Conservation (phyloP, 352 stramenopile species). For the Phytopythium ostracodes region DNA sequence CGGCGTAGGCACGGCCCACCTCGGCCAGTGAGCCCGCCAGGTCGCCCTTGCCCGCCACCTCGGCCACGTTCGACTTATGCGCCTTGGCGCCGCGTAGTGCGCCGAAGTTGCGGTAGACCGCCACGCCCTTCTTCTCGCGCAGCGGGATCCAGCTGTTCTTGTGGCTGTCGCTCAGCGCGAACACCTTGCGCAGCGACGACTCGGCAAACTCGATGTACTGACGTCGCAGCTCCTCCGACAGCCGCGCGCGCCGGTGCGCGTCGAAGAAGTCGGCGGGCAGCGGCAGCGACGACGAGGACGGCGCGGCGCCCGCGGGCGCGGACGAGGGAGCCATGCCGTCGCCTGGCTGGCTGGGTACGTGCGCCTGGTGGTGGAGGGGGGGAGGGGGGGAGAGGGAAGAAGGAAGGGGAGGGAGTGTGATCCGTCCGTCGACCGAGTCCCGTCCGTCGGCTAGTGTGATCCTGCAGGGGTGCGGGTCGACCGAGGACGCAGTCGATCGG, state of each 20-base stretch:
- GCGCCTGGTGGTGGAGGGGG: no score
- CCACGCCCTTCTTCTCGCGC: constrained; percentile 79
- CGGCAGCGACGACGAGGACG: constrained; percentile 51
- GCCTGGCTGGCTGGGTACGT: no score
- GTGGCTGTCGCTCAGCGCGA: constrained; percentile 75
- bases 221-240: constrained; percentile 66
- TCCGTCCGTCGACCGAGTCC: no score
- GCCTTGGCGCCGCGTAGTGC: constrained; percentile 45
- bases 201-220: constrained; percentile 82
- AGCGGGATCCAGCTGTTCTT: constrained; percentile 84
- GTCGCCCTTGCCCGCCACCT: constrained; percentile 69
- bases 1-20: constrained; percentile 67
- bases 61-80: constrained; percentile 75
- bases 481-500: no score
- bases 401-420: no score
- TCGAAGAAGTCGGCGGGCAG: constrained; percentile 77
- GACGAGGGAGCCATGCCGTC: background rate
- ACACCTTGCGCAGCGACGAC: constrained; percentile 79
- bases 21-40: constrained; percentile 70
- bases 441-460: no score
- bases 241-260: constrained; percentile 32
- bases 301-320: background rate
- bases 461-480: no score
- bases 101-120: constrained; percentile 78
- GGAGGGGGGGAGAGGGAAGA: no score